Evolutionary conservation across 257 asterid genomes (phyloP).

Genomic region (Nyctanthes arbortristis): DNA sequence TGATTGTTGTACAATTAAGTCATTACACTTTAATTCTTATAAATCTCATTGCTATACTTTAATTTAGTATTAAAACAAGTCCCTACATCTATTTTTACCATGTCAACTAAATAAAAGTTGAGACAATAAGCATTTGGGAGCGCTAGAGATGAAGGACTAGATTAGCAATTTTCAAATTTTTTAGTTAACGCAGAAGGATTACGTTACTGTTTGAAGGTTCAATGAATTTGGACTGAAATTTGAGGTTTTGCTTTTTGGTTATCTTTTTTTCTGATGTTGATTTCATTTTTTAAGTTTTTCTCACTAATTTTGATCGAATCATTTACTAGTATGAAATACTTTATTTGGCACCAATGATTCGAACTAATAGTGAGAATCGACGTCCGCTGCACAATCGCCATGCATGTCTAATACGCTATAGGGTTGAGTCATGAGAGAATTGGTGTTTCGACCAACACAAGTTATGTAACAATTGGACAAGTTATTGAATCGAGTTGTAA

Average conservation of each 20-base stretch:
- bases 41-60: no score
- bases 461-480: no score
- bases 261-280: not conserved
- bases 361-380: no score
- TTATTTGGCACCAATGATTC: no score
- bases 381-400: no score
- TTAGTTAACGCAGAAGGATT: not conserved
- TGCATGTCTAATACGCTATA: no score
- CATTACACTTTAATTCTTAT: no score
- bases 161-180: not conserved
- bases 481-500: no score
- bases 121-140: not conserved
- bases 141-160: not conserved
- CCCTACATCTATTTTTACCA: not conserved
- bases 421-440: no score
- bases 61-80: no score
- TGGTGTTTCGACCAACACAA: no score
- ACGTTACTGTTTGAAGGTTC: not conserved
- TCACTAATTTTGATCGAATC: not conserved
- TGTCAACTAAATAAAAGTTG: not conserved
- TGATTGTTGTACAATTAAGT: no score
- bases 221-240: not conserved
- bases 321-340: not conserved
- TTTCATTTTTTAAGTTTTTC: not conserved
- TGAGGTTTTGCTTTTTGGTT: not conserved